Percentiles rank a stretch among this genome's conserved stretches.
Conservation (phyloP, 257 asterid genomes). For the Fraxinus anomala region DNA sequence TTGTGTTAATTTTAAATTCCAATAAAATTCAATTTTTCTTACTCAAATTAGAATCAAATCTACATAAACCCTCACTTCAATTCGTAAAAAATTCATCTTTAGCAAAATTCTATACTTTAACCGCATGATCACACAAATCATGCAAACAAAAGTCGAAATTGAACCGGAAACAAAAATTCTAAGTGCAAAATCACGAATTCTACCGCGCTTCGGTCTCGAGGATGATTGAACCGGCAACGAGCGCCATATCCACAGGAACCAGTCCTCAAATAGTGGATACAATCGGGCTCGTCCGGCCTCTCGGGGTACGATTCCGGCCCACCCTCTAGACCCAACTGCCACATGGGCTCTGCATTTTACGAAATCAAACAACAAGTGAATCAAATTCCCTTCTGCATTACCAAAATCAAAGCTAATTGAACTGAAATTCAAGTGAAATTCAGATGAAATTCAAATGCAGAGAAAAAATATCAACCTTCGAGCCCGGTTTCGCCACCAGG, state of each 20-base stretch:
- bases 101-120: conserved; percentile 4
- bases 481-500: conserved; percentile 79
- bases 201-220: conserved; percentile 56
- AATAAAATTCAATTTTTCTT: background rate
- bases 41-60: conserved; percentile 25
- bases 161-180: conserved; percentile 23
- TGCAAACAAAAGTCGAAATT: conserved; percentile 22
- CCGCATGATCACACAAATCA: conserved; percentile 31
- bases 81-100: background rate
- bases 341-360: conserved; percentile 89
- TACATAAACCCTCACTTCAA: conserved; percentile 13
- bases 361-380: conserved; percentile 37
- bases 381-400: conserved; percentile 39
- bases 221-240: conserved; percentile 97
- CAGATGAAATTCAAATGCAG: conserved; percentile 50
- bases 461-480: conserved; percentile 47
- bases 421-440: conserved; percentile 45
- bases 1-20: conserved; percentile 3
- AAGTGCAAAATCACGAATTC: background rate
- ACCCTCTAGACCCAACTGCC: conserved; percentile 71
- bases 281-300: conserved; percentile 80
- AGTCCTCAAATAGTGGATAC: conserved; percentile 85
- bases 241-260: conserved; percentile 90
- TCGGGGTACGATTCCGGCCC: conserved; percentile 87
- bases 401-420: conserved; percentile 22